A percentile compares a stretch with the other conserved stretches of the same genome.
Evolutionary conservation across 2,329 filamentous ascomycete genomes (phyloP).

Genomic region (Trichoderma breve): DNA sequence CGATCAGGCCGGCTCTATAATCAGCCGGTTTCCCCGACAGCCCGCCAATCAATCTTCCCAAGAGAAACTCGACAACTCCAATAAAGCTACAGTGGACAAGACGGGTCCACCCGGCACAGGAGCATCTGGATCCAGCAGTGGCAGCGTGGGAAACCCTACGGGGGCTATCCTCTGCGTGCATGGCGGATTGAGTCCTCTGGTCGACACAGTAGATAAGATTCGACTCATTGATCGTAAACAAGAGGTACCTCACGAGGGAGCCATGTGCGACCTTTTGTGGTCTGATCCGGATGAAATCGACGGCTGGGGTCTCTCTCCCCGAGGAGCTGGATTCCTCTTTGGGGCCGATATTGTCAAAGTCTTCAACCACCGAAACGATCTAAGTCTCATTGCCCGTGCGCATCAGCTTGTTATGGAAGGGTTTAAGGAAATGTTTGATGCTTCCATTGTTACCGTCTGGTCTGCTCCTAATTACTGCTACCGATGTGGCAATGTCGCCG

Average conservation of each 20-base stretch:
- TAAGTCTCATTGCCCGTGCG: conserved; percentile 87
- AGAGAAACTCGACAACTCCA: conserved; percentile 27
- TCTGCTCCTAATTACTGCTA: conserved; percentile 97
- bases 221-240: conserved; percentile 92
- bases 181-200: conserved; percentile 84
- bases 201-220: conserved; percentile 95
- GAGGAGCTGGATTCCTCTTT: conserved; percentile 93
- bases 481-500: conserved; percentile 91
- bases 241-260: conserved; percentile 96
- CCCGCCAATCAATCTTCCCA: conserved; percentile 25
- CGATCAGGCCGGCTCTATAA: conserved; percentile 76
- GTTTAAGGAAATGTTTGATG: conserved; percentile 99
- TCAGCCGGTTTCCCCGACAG: conserved; percentile 66
- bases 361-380: conserved; percentile 92
- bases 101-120: conserved; percentile 77
- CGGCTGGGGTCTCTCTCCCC: conserved; percentile 91
- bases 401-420: conserved; percentile 99
- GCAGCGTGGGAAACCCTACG: conserved; percentile 63
- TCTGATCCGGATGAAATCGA: conserved; percentile 98
- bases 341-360: conserved; percentile 92
- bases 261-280: conserved; percentile 98
- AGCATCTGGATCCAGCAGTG: conserved; percentile 67
- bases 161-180: conserved; percentile 94
- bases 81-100: conserved; percentile 28
- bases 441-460: conserved; percentile 97